Conservation (phyloP, 257 asterid genomes). For the Solanum verrucosum region DNA sequence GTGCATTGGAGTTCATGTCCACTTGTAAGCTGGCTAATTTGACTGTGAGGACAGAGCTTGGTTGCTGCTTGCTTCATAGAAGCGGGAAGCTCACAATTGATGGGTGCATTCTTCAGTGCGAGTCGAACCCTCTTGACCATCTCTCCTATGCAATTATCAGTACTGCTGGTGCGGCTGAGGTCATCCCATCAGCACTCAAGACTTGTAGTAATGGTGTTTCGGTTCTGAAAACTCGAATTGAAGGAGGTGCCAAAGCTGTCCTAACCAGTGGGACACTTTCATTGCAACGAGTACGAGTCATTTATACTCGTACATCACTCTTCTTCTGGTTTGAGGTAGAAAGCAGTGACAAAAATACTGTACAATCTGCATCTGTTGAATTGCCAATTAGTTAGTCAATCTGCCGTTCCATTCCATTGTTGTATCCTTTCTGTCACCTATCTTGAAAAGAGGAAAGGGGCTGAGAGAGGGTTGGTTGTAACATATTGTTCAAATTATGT, state of each 20-base stretch:
- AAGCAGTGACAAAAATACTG: constrained; percentile 10
- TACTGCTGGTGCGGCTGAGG: constrained; percentile 46
- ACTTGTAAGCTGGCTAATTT: constrained; percentile 88
- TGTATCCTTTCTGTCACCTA: not conserved
- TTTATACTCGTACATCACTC: constrained; percentile 68
- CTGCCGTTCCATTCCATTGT: not conserved
- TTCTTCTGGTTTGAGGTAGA: constrained; percentile 78
- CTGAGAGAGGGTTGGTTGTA: not conserved
- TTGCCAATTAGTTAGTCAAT: not conserved
- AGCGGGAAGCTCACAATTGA: constrained; percentile 85
- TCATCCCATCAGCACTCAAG: constrained; percentile 24
- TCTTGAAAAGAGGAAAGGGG: not conserved
- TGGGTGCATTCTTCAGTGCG: constrained; percentile 88
- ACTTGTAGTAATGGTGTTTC: constrained; percentile 43
- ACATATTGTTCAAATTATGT: not conserved
- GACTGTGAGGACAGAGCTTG: constrained; percentile 90
- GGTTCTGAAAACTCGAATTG: constrained; percentile 69
- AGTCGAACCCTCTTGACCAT: constrained; percentile 82
- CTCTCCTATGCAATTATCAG: constrained; percentile 93
- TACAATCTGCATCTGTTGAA: not conserved
- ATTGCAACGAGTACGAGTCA: constrained; percentile 74
- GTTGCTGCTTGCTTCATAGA: constrained; percentile 93
- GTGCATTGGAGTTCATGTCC: constrained; percentile 82
- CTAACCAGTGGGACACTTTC: constrained; percentile 73
- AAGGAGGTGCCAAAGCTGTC: constrained; percentile 97